phyloP scores from a whole-genome alignment of 495 filamentous ascomycete genomes.

The Penicillium cinerascens region DNA sequence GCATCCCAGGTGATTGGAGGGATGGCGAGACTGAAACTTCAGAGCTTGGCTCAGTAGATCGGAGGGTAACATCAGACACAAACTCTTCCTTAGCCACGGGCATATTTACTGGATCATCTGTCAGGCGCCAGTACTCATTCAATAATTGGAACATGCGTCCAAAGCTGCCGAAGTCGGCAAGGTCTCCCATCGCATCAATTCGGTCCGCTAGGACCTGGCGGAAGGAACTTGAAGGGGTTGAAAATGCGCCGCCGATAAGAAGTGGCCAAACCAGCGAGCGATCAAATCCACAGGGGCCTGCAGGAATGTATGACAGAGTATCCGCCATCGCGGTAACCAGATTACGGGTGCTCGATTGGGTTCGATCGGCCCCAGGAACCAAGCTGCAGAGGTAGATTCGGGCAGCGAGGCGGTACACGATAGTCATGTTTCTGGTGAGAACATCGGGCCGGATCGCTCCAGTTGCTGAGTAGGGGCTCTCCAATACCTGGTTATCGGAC shows the following conservation, averaged over 20 bases:
- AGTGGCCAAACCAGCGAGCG: slow-evolving; percentile 91
- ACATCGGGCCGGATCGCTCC: slow-evolving; percentile 77
- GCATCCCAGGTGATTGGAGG: too few species aligned
- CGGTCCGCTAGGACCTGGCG: slow-evolving; percentile 71
- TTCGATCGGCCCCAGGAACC: slow-evolving; percentile 79
- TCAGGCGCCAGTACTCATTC: too few species aligned
- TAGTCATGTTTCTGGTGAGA: slow-evolving; percentile 80
- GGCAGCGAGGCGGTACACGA: slow-evolving; percentile 86
- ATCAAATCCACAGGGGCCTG: slow-evolving; percentile 79
- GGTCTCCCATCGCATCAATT: slow-evolving; percentile 64
- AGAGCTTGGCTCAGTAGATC: too few species aligned
- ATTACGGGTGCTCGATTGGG: slow-evolving; percentile 65
- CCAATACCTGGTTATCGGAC: slow-evolving; percentile 49
- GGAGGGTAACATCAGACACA: too few species aligned
- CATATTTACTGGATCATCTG: too few species aligned
- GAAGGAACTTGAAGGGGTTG: slow-evolving; percentile 58
- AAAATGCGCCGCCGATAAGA: slow-evolving; percentile 76
- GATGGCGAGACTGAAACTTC: too few species aligned
- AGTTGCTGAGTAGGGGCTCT: slow-evolving; percentile 49
- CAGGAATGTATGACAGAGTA: too few species aligned
- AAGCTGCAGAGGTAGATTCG: slow-evolving; percentile 93
- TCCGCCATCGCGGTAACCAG: too few species aligned
- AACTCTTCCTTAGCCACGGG: too few species aligned
- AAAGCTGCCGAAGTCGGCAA: slow-evolving; percentile 79
- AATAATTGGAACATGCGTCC: too few species aligned